Base-by-base conservation (phyloP, 2,329 filamentous ascomycete genomes). In the Didymella keratinophila region DNA sequence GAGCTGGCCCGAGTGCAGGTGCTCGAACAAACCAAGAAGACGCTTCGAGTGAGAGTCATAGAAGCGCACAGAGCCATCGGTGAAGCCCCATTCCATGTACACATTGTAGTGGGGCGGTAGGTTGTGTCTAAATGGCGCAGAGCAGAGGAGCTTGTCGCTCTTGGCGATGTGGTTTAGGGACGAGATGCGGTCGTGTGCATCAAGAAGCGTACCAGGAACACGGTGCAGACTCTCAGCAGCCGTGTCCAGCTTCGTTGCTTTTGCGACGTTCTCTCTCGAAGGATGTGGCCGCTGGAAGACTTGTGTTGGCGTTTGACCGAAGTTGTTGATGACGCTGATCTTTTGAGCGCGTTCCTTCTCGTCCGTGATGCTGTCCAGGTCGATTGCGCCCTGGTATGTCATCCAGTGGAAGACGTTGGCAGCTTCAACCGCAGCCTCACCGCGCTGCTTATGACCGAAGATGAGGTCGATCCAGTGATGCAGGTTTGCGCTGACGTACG, bases 261-360 rank as follows among this genome's bases (percentile, higher is more conserved):
- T 87, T 53, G 87, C 85, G 21, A 86, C 81, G 4, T 84, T 78
- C 55, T 96, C 93, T 14, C 89, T 86, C n/a, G 85, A 79, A 3
- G 90, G 88, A 76, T 99, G 95, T 12, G 90, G 83, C 58, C 89
- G 89, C 43, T 87, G 86, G 75, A 98, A 99, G 16, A 98, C 90
- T 75, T 99, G 96, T 68, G 96, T 91, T 1, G 96, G 95, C 1
- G 96, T 99, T 76, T 99, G 95, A 0, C 95, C 95, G 76, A 99
- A 99, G 69, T 98, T 98, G 78, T 99, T 94, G 68, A 99, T 98
- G 66, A 97, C 96, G 32, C 92, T 92, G 52, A 97, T 97, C 0
- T 93, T 94, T 5, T 94, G 91, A 7, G 93, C 83, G 42, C 93
- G 86, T 76, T 98, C 93, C 55, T 94, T 87, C 0, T 91, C 90